Evolutionary conservation across 1,139 yeast species (phyloP), one percentile per base, ranked within the genome.

Genomic region (Suhomyces maxii): DNA sequence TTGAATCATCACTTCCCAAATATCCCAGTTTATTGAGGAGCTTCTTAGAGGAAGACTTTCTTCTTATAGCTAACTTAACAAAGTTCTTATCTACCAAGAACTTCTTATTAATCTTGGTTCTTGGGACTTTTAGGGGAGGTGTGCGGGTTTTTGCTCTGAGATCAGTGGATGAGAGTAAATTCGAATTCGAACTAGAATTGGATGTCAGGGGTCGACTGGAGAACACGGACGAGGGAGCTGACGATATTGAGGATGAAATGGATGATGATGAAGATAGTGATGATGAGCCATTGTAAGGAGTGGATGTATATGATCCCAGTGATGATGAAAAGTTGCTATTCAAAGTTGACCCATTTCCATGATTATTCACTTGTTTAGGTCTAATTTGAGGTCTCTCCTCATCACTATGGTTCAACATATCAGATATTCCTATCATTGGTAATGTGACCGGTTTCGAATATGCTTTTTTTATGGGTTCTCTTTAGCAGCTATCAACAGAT

Each of bases 31-130:
- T 18, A 3, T 3, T 45, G 34, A 41, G 45, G 18, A 36, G 35
- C 42, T 57, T 57, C 40, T 59, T 65, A 28, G 64, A 47, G 7
- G 59, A 51, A 33, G 64, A 60, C 48, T 73, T 73, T 36, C 77
- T 61, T 40, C 79, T 53, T 11, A 74, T 63, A 4, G 79, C 77
- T 41, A 74, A 60, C 52, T 70, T 68, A 26, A 74, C 73, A 46
- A 72, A 60, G 26, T 54, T 56, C 45, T 58, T 62, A 32, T 54
- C 47, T 1, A 42, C 50, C 7, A 70, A 48, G 4, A 63, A 51
- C 11, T 51, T 51, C 26, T 61, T 60, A 44, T 64, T 61, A 41
- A 72, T 56, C 37, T 53, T 60, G 2, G 67, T 55, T 43, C 58
- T 52, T 7, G 72, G 67, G 14, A 41, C 9, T 8, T 26, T 26